Base-by-base conservation (phyloP, 305 asterid genomes). In the Caryopteris hybrid region DNA sequence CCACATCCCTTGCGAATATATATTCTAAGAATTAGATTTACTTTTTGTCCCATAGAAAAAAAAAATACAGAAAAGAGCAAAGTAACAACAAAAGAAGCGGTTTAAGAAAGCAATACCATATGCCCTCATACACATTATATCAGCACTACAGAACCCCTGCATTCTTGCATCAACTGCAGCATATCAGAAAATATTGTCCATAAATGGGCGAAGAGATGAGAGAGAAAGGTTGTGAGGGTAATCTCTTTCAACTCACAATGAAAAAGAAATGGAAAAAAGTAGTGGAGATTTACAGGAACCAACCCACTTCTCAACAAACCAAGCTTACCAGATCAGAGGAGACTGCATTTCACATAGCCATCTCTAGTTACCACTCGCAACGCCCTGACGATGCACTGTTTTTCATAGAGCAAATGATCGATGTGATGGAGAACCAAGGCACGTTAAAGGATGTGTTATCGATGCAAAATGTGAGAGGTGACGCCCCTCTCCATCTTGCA, bases 401-500 rank as follows among this genome's bases (percentile, higher is more conserved):
- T 11, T 54, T 16, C 21, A 56, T 74, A 0, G 0, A 0, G 18
- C 3, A 52, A 2, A 73, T 84, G 85, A 64, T 82, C 6, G n/a
- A 13, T 1, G 2, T 2, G 38, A 65, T 82, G 34, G 45, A 43
- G 36, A 0, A 6, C 0, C 0, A 1, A 0, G 8, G 36, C 0
- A 21, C 58, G 7, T 14, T 41, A 4, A 0, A 0, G 0, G 47
- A 1, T 3, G 64, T 62, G 7, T 34, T 85, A 18, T 5, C 3
- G 3, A 27, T 64, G 67, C 27, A 25, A 0, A 66, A 52, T 2
- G 3, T 4, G 41, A 66, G 29, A 51, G 71, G 71, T 20, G 71
- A 66, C 42, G 82, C 90, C 10, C 78, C 86, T 52, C 88, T 85
- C 48, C 88, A 85, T 50, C 66, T 80, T 0, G 86, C 90, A 10